A percentile compares a stretch with the other conserved stretches of the same genome.
phyloP scores from a whole-genome alignment of 495 filamentous ascomycete species.

The Arthonia radiata region DNA sequence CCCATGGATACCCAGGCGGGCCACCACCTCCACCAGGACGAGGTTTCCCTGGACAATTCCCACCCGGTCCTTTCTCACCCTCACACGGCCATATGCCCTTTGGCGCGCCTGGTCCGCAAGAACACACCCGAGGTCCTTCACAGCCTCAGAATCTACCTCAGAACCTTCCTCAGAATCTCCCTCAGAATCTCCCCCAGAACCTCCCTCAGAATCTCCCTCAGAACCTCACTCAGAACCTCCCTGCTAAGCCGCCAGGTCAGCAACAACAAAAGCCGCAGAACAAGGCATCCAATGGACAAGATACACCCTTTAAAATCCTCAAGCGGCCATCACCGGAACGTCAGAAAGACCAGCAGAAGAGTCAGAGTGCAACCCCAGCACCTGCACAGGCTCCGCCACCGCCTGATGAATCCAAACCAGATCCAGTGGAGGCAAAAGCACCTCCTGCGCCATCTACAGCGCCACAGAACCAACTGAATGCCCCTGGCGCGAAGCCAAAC shows the following conservation, averaged over 20 bases:
- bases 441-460: conserved; percentile 6
- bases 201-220: too few species aligned
- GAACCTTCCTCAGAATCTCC: too few species aligned
- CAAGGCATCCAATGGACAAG: conserved; percentile 17
- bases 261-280: conserved; percentile 9
- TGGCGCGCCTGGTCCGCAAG: conserved; percentile 18
- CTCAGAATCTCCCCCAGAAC: too few species aligned
- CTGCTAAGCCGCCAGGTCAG: too few species aligned
- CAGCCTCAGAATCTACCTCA: too few species aligned
- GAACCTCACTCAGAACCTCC: too few species aligned
- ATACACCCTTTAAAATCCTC: too few species aligned
- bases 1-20: conserved; percentile 28
- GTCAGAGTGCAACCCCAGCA: conserved; percentile 11
- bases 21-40: conserved; percentile 44
- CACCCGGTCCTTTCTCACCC: conserved; percentile 12
- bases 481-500: conserved; percentile 1
- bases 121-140: conserved; percentile 19
- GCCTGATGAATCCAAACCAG: conserved; percentile 17
- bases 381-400: conserved; percentile 15
- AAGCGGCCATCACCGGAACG: too few species aligned
- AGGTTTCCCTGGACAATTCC: conserved; percentile 47
- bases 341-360: conserved; percentile 19
- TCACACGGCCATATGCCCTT: conserved; percentile 12
- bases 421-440: conserved; percentile 13
- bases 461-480: not conserved